Evolutionary conservation across 2,329 filamentous ascomycete genomes (phyloP).

Genomic region (Escovopsis sp.): DNA sequence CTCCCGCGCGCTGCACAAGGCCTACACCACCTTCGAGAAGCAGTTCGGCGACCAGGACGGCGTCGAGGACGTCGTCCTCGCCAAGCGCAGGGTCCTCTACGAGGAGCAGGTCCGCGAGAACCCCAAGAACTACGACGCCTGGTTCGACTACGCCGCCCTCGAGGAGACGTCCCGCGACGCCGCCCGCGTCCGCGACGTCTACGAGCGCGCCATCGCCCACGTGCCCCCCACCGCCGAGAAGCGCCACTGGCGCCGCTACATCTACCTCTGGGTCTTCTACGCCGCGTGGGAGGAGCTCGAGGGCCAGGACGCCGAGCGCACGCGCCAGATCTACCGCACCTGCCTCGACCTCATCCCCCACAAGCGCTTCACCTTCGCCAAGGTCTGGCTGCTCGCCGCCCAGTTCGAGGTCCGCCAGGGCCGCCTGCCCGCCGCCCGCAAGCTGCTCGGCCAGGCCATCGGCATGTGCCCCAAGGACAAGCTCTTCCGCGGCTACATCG

Average conservation of each 20-base stretch:
- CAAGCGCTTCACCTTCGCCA: constrained; percentile 94
- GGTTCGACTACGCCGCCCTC: constrained; percentile 88
- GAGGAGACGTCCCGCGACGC: constrained; percentile 75
- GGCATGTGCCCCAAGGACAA: constrained; percentile 95
- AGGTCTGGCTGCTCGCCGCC: constrained; percentile 86
- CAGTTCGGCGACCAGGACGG: constrained; percentile 90
- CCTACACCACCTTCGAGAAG: constrained; percentile 96
- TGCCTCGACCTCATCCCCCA: constrained; percentile 82
- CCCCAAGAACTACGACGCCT: constrained; percentile 89
- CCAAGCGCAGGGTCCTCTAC: constrained; percentile 83
- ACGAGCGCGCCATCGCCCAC: constrained; percentile 90
- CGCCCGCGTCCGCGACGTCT: constrained; percentile 78
- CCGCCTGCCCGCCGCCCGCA: constrained; percentile 66
- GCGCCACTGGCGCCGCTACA: constrained; percentile 91
- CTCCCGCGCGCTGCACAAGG: constrained; percentile 73
- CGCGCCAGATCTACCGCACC: constrained; percentile 80
- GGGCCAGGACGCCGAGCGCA: constrained; percentile 61
- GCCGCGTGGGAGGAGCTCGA: constrained; percentile 89
- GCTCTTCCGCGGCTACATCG: constrained; percentile 85
- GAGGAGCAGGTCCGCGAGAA: constrained; percentile 91
- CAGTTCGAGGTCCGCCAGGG: constrained; percentile 86
- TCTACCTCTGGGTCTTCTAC: constrained; percentile 97
- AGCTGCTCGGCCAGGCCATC: constrained; percentile 77
- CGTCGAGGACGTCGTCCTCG: constrained; percentile 89
- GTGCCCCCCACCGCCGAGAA: constrained; percentile 93